A percentile compares a stretch with the other conserved stretches of the same genome.
Conservation (phyloP, 225 moss, liverwort and hornwort genomes). For the Polytrichum commune region DNA sequence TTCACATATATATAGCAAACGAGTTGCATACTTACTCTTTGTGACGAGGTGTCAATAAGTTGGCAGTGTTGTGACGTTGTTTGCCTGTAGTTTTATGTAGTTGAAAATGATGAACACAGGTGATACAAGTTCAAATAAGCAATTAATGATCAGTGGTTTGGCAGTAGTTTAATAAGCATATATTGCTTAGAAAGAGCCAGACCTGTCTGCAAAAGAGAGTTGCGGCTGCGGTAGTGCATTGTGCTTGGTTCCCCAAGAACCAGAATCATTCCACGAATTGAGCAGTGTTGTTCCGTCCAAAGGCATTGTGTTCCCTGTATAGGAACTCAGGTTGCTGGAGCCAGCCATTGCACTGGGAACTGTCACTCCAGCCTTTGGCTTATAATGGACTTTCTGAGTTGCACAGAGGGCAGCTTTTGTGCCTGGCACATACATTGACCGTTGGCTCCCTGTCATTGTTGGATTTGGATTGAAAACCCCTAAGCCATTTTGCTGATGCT, state of each 20-base stretch:
- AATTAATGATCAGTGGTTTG: not conserved
- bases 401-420: slow-evolving; percentile 47
- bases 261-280: slow-evolving; percentile 54
- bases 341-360: slow-evolving; percentile 15
- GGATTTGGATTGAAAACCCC: slow-evolving; percentile 38
- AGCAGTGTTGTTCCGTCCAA: slow-evolving; percentile 33
- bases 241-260: slow-evolving; percentile 53
- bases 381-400: slow-evolving; percentile 41
- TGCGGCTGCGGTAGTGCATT: slow-evolving; percentile 48
- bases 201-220: slow-evolving; percentile 68
- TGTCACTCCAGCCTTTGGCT: slow-evolving; percentile 28
- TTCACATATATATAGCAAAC: too few species aligned
- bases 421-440: slow-evolving; percentile 38
- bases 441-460: slow-evolving; percentile 34
- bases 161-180: not conserved
- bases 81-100: not conserved
- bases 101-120: not conserved
- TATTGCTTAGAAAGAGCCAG: not conserved
- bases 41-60: not conserved
- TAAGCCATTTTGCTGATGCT: slow-evolving; percentile 49
- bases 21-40: too few species aligned
- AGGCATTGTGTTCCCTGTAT: slow-evolving; percentile 19
- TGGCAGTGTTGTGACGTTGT: not conserved
- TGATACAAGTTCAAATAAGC: not conserved
- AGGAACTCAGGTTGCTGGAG: slow-evolving; percentile 28